phyloP scores from a whole-genome alignment of 768 basidiomycete species.

The Lactarius trivialis region DNA sequence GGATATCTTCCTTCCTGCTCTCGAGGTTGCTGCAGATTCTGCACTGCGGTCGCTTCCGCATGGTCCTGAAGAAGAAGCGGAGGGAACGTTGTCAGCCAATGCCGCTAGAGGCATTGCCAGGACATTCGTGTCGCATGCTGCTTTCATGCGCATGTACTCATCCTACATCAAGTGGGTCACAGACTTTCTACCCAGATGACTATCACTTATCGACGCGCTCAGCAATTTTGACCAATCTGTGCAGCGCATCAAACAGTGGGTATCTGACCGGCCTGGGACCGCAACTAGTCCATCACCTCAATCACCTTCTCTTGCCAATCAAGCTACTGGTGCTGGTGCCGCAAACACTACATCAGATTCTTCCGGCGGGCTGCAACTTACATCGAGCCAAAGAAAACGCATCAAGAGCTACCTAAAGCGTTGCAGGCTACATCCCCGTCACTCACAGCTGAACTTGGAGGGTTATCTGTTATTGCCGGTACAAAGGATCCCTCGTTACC shows the following conservation, averaged over 20 bases:
- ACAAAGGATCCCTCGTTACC: slow-evolving; percentile 96
- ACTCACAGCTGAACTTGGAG: slow-evolving; percentile 91
- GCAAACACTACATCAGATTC: slow-evolving; percentile 34
- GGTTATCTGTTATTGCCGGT: slow-evolving; percentile 92
- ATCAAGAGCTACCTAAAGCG: slow-evolving; percentile 87
- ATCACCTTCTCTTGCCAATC: slow-evolving; percentile 52
- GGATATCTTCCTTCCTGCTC: slow-evolving; percentile 85
- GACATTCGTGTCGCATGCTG: slow-evolving; percentile 89
- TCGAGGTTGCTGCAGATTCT: slow-evolving; percentile 71
- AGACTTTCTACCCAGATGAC: slow-evolving; percentile 4
- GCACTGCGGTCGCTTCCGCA: slow-evolving; percentile 47
- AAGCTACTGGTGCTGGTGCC: slow-evolving; percentile 34
- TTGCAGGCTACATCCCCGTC: slow-evolving; percentile 81
- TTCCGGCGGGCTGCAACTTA: slow-evolving; percentile 48
- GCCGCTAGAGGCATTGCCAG: slow-evolving; percentile 79
- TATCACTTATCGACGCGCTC: slow-evolving; percentile 16
- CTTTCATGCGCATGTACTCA: slow-evolving; percentile 99
- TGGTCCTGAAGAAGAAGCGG: slow-evolving; percentile 49
- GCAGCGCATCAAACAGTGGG: slow-evolving; percentile 84
- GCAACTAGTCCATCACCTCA: slow-evolving; percentile 37
- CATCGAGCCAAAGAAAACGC: slow-evolving; percentile 79
- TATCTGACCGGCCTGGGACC: slow-evolving; percentile 44
- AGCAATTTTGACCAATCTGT: slow-evolving; percentile 95
- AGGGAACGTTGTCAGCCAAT: slow-evolving; percentile 64
- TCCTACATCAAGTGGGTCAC: slow-evolving; percentile 88